These are phyloP conservation scores for Taphrina pruni DNA, from an alignment of 1,139 yeast genomes.

Conservation along the genomic window DNA sequence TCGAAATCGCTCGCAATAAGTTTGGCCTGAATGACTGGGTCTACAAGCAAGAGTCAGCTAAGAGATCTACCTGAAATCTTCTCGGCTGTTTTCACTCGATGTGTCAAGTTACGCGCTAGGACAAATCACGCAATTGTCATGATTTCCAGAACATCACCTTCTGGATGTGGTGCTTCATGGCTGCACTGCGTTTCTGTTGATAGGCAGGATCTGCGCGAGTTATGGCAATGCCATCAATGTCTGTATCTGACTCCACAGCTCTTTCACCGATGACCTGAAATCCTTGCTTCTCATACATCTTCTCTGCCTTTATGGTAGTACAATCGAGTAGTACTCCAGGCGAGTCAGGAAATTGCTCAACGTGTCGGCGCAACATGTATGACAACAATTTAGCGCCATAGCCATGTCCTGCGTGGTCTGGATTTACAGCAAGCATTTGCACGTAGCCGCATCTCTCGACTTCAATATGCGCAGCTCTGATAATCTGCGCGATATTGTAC, in stretches of 20 bases:
- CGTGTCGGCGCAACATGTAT: not conserved
- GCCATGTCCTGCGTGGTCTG: not conserved
- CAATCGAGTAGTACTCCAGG: constrained; percentile 10
- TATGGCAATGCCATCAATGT: not conserved
- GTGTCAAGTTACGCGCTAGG: not conserved
- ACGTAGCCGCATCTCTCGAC: constrained; percentile 4
- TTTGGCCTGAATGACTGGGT: constrained; percentile 93
- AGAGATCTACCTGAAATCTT: constrained; percentile 1
- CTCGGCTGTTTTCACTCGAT: not conserved
- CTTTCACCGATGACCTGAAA: constrained; percentile 4
- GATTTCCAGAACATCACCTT: constrained; percentile 5
- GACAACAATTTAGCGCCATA: constrained; percentile 5
- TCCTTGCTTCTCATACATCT: constrained; percentile 10
- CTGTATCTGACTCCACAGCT: not conserved
- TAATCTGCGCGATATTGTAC: not conserved
- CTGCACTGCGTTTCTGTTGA: not conserved
- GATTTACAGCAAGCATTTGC: constrained; percentile 8
- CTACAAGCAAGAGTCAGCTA: constrained; percentile 48
- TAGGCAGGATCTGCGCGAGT: not conserved
- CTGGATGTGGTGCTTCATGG: not conserved
- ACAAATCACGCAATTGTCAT: not conserved
- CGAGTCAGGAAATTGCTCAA: not conserved
- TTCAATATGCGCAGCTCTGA: not conserved
- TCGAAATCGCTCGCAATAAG: constrained; percentile 92
- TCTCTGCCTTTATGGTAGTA: not conserved